A percentile compares a stretch with the other conserved stretches of the same genome.
Evolutionary conservation across 2,329 filamentous ascomycete species (phyloP).

Genomic region (Bipolaris oryzae): DNA sequence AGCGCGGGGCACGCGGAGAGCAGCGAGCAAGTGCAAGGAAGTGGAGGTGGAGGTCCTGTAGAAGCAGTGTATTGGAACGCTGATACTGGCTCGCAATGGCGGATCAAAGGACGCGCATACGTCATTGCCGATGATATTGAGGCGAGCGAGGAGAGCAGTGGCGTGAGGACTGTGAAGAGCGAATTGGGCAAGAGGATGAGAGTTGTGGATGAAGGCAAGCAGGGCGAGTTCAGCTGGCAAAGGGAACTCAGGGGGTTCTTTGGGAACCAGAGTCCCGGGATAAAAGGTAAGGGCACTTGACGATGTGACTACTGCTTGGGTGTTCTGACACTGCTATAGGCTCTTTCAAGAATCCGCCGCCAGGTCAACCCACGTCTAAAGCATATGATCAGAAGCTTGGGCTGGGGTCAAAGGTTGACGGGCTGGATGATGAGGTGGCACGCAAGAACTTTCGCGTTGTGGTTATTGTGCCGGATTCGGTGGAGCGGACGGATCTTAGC

Average conservation of each 20-base stretch:
- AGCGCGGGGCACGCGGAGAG: slow-evolving; percentile 55
- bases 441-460: slow-evolving; percentile 83
- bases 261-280: slow-evolving; percentile 81
- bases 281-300: slow-evolving; percentile 64
- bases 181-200: slow-evolving; percentile 69
- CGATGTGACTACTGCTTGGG: slow-evolving; percentile 6
- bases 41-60: slow-evolving; percentile 71
- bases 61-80: slow-evolving; percentile 85
- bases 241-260: slow-evolving; percentile 86
- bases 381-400: slow-evolving; percentile 53
- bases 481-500: slow-evolving; percentile 75
- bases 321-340: slow-evolving; percentile 47
- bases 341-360: slow-evolving; percentile 67
- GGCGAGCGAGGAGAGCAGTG: slow-evolving; percentile 58
- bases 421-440: slow-evolving; percentile 72
- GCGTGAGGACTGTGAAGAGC: slow-evolving; percentile 63
- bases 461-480: slow-evolving; percentile 79
- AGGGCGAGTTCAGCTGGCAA: slow-evolving; percentile 73
- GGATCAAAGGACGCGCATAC: slow-evolving; percentile 76
- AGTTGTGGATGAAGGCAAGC: slow-evolving; percentile 52
- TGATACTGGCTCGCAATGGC: slow-evolving; percentile 78
- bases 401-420: slow-evolving; percentile 69
- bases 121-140: slow-evolving; percentile 74
- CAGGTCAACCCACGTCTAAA: slow-evolving; percentile 53
- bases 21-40: slow-evolving; percentile 53